Evolutionary conservation across 2,329 filamentous ascomycete species (phyloP).

Genomic region (Sporothrix variecibatus): DNA sequence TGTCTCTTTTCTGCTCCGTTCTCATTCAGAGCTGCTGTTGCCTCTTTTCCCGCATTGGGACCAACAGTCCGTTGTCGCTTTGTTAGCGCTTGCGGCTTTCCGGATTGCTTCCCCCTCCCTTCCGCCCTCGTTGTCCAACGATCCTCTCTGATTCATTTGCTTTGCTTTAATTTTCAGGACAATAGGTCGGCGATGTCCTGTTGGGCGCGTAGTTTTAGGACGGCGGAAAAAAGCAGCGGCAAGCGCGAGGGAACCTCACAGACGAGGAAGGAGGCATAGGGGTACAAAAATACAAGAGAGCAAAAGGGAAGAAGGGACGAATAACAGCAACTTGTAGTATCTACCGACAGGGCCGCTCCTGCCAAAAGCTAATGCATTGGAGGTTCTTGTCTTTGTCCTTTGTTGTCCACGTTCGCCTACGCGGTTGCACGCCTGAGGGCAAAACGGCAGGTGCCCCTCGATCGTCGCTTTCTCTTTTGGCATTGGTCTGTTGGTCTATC

Average conservation of each 20-base stretch:
- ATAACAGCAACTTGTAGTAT: neutral
- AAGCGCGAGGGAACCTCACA: neutral
- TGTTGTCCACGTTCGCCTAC: neutral
- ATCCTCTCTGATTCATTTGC: neutral
- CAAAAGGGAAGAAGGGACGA: neutral
- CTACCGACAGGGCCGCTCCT: neutral
- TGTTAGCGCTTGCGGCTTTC: constrained; percentile 5
- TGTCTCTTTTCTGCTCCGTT: neutral
- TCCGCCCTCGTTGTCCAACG: neutral
- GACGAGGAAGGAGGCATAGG: neutral
- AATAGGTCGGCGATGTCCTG: constrained; percentile 9
- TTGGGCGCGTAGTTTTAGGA: neutral
- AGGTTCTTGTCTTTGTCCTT: neutral
- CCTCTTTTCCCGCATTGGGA: constrained; percentile 19
- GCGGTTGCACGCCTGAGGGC: neutral
- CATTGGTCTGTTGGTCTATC: neutral
- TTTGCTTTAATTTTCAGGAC: neutral
- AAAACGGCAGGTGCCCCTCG: constrained; percentile 4
- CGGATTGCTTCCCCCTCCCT: neutral
- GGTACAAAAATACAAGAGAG: neutral
- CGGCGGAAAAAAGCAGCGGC: neutral
- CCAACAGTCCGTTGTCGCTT: constrained; percentile 14
- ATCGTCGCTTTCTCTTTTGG: constrained; percentile 4
- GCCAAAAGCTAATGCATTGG: neutral
- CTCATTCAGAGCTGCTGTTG: neutral